A percentile compares a stretch with the other conserved stretches of the same genome.
phyloP scores from a whole-genome alignment of 2,329 filamentous ascomycete genomes.

The Verticillium zaregamsianum region DNA sequence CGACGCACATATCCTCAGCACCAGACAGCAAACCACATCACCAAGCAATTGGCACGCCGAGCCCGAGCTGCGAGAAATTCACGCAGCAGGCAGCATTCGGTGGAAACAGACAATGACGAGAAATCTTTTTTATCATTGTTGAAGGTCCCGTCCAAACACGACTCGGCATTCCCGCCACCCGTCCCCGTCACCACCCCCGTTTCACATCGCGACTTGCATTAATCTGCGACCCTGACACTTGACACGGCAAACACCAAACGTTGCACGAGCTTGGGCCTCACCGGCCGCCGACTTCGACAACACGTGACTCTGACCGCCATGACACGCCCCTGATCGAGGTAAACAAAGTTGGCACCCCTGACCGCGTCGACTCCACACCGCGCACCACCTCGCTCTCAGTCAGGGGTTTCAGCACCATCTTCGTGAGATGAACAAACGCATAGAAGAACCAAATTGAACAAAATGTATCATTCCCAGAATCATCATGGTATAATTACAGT shows the following conservation, averaged over 20 bases:
- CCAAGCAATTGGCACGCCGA: not conserved
- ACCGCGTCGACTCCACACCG: slow-evolving; percentile 18
- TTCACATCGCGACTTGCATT: not conserved
- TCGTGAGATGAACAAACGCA: not conserved
- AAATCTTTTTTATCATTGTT: not conserved
- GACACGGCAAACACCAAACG: not conserved
- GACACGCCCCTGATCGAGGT: not conserved
- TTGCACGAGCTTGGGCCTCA: not conserved
- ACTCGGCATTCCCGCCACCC: not conserved
- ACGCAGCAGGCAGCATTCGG: not conserved
- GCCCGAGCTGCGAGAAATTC: not conserved
- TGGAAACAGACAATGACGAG: no score
- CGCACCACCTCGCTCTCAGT: not conserved
- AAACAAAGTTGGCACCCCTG: slow-evolving; percentile 17
- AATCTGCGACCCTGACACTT: not conserved
- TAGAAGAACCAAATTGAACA: not conserved
- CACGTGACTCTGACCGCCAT: not conserved
- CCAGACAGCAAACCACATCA: not conserved
- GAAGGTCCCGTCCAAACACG: not conserved
- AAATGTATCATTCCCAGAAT: not conserved
- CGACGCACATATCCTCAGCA: not conserved
- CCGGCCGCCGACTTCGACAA: not conserved
- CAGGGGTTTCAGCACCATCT: not conserved
- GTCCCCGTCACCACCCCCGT: not conserved
- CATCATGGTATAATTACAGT: slow-evolving; percentile 9